Percentiles rank a stretch among this genome's conserved stretches.
phyloP scores from a whole-genome alignment of 805 yeast species.

The Scheffersomyces lignosus region DNA sequence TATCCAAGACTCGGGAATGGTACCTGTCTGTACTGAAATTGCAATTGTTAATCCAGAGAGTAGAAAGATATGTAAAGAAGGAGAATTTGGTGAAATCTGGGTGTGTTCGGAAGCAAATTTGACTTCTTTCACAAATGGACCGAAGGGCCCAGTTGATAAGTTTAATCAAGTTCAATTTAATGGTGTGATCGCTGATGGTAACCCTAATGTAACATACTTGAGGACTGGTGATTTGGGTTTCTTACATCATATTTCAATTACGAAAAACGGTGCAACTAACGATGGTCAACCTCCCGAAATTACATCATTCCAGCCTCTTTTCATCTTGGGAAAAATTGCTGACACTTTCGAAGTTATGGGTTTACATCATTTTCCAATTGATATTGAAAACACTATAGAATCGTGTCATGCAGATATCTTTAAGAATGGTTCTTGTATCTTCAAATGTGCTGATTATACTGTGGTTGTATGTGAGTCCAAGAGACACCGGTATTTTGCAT shows the following conservation, averaged over 20 bases:
- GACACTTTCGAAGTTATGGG: conserved; percentile 93
- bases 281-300: conserved; percentile 27
- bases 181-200: conserved; percentile 65
- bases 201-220: conserved; percentile 58
- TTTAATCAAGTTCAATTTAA: conserved; percentile 53
- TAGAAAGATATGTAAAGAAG: conserved; percentile 68
- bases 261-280: conserved; percentile 36
- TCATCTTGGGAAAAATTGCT: conserved; percentile 78
- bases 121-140: conserved; percentile 56
- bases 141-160: conserved; percentile 50
- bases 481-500: conserved; percentile 54
- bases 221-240: conserved; percentile 96
- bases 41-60: conserved; percentile 97
- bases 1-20: conserved; percentile 93
- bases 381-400: conserved; percentile 60
- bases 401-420: conserved; percentile 55
- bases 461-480: conserved; percentile 71
- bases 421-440: conserved; percentile 61
- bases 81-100: conserved; percentile 98
- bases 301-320: conserved; percentile 68
- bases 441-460: conserved; percentile 79
- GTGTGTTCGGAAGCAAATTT: conserved; percentile 86
- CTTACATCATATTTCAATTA: conserved; percentile 65
- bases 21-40: conserved; percentile 89
- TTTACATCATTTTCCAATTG: conserved; percentile 84